phyloP scores from a whole-genome alignment of 169 alveolate species.

The Miamiensis avidus region DNA sequence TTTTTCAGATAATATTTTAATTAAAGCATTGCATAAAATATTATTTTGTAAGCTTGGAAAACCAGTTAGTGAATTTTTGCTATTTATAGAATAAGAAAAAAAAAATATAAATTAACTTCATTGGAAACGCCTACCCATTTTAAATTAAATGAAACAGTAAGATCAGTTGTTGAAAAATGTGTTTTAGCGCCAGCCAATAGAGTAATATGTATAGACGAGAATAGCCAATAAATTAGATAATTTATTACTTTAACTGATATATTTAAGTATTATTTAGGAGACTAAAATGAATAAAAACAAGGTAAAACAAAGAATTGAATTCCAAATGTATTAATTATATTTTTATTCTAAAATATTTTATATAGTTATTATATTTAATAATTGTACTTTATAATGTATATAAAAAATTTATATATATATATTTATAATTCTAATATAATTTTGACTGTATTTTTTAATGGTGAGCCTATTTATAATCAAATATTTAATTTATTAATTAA shows the following conservation, averaged over 20 bases:
- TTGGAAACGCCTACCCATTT: background rate
- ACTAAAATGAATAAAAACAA: too few relatives aligned
- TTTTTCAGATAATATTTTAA: background rate
- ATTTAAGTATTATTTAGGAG: background rate
- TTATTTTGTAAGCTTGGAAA: background rate
- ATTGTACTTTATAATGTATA: too few relatives aligned
- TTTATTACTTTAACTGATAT: constrained; percentile 2
- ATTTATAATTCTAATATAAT: too few relatives aligned
- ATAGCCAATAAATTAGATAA: background rate
- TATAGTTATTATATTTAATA: too few relatives aligned
- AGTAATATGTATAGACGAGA: background rate
- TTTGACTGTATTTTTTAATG: too few relatives aligned
- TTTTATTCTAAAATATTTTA: too few relatives aligned
- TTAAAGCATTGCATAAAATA: background rate
- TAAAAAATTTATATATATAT: too few relatives aligned
- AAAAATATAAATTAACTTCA: background rate
- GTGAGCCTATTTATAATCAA: too few relatives aligned
- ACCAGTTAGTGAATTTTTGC: background rate
- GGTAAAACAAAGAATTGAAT: too few relatives aligned
- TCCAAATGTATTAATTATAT: too few relatives aligned
- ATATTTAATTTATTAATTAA: too few relatives aligned
- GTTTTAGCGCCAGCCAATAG: background rate
- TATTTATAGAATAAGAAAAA: background rate
- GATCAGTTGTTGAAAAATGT: constrained; percentile 2
- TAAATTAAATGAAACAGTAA: background rate